Base-by-base conservation (phyloP, 2,329 filamentous ascomycete genomes). In the Hymenoscyphus fructigenus region DNA sequence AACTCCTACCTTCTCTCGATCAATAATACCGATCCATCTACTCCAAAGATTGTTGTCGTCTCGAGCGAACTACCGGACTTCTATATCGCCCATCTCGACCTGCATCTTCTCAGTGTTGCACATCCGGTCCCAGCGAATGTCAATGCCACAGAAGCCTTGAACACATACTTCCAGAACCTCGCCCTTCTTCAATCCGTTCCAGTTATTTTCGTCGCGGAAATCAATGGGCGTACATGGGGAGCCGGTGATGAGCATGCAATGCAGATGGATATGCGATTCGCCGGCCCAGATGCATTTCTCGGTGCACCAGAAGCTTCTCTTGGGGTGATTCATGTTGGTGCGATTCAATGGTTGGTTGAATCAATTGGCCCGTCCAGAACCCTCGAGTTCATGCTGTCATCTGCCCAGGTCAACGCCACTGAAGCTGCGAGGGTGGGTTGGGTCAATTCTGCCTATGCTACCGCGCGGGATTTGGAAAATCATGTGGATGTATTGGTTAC, bases 191-290 rank as follows among this genome's bases (percentile, higher is more conserved):
- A 28, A 26, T 15, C 23, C 26, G 1, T 34, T 5, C 41, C 58
- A 17, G 41, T 50, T 2, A 67, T 67, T 53, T 63, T 63, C 29
- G 57, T 67, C 26, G 64, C 55, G 9, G 61, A 63, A 50, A 61
- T 66, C 15, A 62, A 66, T 15, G 61, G 64, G 20, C 59, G 38
- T 26, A 36, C 64, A 3, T 44, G 34, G 28, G 64, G 66, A 7
- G 64, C 58, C 7, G 64, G 66, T 2, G 56, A 68, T 41, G 66
- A 68, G 29, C 38, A 62, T 20, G 10, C 41, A 5, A 50, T 62
- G 28, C 56, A 47, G 26, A 64, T 66, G 58, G 64, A 68, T 23
- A 66, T 68, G 66, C 47, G 66, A 12, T 68, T 67, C 20, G 66
- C 61, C 14, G 41, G 57, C 9, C 60, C 66, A 26, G 36, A 29